These are phyloP conservation scores for Eucalyptus marginata DNA, from an alignment of 345 rosid species.

Conservation along the genomic window DNA sequence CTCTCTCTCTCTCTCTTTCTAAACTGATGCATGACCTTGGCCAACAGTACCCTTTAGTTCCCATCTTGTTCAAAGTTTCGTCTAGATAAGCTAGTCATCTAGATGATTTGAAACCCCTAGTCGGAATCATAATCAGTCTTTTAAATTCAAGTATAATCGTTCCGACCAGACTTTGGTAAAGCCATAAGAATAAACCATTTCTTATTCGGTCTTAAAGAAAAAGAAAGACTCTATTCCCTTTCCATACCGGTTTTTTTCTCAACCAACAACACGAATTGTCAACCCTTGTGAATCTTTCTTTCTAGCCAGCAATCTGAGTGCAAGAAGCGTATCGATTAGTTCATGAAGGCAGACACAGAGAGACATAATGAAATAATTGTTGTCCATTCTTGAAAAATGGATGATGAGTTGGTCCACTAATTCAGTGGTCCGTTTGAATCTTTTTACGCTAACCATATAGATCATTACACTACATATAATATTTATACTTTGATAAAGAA, in stretches of 20 bases:
- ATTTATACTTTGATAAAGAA: neutral
- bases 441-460: neutral
- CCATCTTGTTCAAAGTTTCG: neutral
- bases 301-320: neutral
- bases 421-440: neutral
- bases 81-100: neutral
- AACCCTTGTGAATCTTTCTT: neutral
- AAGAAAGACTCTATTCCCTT: neutral
- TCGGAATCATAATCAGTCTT: neutral
- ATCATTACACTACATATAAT: neutral
- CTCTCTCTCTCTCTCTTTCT: neutral
- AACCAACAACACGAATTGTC: neutral
- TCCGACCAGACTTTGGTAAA: neutral
- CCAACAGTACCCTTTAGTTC: neutral
- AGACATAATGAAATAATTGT: neutral
- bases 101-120: neutral
- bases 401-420: neutral
- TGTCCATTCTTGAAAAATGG: neutral
- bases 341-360: neutral
- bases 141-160: neutral
- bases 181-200: neutral
- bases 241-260: neutral
- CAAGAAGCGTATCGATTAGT: neutral
- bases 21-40: neutral
- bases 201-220: neutral